phyloP scores from a whole-genome alignment of 2,329 filamentous ascomycete species.

The Scedosporium minutisporum region DNA sequence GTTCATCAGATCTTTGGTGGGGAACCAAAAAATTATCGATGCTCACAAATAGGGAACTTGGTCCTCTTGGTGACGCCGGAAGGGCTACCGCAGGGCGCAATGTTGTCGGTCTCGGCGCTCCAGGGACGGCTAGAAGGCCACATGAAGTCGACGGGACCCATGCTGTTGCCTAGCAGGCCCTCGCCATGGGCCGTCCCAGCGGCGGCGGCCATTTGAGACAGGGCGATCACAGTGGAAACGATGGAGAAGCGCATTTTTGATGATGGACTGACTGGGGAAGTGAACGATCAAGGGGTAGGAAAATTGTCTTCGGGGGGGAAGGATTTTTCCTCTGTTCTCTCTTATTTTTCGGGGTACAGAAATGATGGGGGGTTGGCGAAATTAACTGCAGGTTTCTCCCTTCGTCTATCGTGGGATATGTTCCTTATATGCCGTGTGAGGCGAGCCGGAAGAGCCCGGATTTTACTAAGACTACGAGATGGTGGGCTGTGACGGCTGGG shows the following conservation, averaged over 20 bases:
- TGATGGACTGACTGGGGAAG: not conserved
- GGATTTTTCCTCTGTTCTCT: no score
- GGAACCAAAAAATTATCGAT: no score
- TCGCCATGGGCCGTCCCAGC: constrained; percentile 42
- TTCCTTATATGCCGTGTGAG: not conserved
- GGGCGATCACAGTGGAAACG: not conserved
- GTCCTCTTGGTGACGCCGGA: constrained; percentile 35
- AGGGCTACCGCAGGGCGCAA: constrained; percentile 40
- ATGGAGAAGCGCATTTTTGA: constrained; percentile 2
- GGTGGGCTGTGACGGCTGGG: not conserved
- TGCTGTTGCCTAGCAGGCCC: constrained; percentile 42
- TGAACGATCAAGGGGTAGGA: not conserved
- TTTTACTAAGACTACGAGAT: not conserved
- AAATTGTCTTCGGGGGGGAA: no score
- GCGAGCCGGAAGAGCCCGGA: not conserved
- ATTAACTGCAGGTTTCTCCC: not conserved
- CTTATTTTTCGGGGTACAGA: not conserved
- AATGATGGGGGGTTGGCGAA: not conserved
- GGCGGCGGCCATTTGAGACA: constrained; percentile 22
- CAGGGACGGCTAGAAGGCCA: constrained; percentile 45
- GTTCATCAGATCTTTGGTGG: not conserved
- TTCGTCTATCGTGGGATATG: not conserved
- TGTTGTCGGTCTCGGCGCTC: constrained; percentile 39
- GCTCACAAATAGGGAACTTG: constrained; percentile 37
- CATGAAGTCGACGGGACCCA: constrained; percentile 42